A percentile compares a stretch with the other conserved stretches of the same genome.
phyloP scores from a whole-genome alignment of 2,329 filamentous ascomycete species.

The Plenodomus tracheiphilus region DNA sequence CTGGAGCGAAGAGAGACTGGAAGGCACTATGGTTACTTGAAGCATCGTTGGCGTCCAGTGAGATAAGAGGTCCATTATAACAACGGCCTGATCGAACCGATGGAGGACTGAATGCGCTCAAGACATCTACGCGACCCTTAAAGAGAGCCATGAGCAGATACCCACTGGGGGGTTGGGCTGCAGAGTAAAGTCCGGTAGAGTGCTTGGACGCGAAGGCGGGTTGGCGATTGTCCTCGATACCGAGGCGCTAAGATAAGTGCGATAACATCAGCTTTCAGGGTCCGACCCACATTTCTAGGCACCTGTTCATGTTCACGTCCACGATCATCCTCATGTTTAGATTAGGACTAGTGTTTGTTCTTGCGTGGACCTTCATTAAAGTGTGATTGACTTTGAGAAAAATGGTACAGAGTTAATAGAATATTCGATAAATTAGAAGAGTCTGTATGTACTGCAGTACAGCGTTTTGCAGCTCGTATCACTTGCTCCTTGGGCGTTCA shows the following conservation, averaged over 20 bases:
- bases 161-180: background rate
- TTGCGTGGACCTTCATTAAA: no score
- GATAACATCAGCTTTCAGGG: constrained; percentile 1
- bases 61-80: background rate
- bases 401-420: no score
- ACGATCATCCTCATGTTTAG: background rate
- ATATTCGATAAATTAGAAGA: no score
- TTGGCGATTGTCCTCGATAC: background rate
- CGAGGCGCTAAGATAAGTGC: constrained; percentile 25
- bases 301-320: background rate
- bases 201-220: constrained; percentile 8
- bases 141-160: background rate
- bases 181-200: background rate
- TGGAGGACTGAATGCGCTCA: no score
- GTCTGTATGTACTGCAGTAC: no score
- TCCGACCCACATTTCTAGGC: constrained; percentile 8
- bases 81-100: no score
- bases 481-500: no score
- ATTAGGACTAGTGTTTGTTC: no score
- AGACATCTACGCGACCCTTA: constrained; percentile 16
- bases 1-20: constrained; percentile 19
- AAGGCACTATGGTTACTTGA: constrained; percentile 14
- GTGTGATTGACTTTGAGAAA: no score
- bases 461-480: no score
- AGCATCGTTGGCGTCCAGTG: constrained; percentile 12